Base-by-base conservation (phyloP, 371 early-diverging fungal species). In the Cokeromyces recurvatus region DNA sequence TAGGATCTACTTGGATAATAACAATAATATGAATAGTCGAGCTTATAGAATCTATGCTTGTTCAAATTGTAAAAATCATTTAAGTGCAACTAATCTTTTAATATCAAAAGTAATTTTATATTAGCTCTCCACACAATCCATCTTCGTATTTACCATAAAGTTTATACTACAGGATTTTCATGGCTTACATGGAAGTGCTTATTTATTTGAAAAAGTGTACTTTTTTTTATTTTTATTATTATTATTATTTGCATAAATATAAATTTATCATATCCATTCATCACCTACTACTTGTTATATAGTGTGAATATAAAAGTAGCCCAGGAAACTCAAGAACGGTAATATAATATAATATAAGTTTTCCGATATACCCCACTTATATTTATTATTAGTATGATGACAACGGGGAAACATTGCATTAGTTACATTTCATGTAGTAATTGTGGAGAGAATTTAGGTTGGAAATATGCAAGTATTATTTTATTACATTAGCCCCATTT, bases 371-470 rank as follows among this genome's bases (percentile, higher is more conserved):
- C 15, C 9, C 15, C 35, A 4, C 35, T 34, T 34, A 11, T 14
- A 5, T 14, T 34, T 34, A 9, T 9, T 15, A 9, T 9, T 35
- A 59, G 84, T 46, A 55, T 34, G 21, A 86, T 86, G 86, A 75
- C 79, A 38, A 88, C 89, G 14, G 89, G 89, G 1, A 43, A 75
- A 17, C 86, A 88, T 48, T 75, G 75, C 0, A 84, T 88, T 44
- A 64, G 71, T 38, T 82, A 82, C 48, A 80, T 87, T 51, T 64
- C 64, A 31, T 87, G 87, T 55, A 47, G 54, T 25, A 62, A 64
- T 40, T 86, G 86, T 43, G 66, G 74, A 10, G 69, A 74, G 1
- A 50, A 77, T 23, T 72, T 88, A 14, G 89, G 89, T 7, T 87
- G 86, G 84, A 80, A 75, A 63, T 87, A 87, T 64, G 82, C 79